Base-by-base conservation (phyloP, 1,284 basidiomycete species). In the Meira miltonrushii region DNA sequence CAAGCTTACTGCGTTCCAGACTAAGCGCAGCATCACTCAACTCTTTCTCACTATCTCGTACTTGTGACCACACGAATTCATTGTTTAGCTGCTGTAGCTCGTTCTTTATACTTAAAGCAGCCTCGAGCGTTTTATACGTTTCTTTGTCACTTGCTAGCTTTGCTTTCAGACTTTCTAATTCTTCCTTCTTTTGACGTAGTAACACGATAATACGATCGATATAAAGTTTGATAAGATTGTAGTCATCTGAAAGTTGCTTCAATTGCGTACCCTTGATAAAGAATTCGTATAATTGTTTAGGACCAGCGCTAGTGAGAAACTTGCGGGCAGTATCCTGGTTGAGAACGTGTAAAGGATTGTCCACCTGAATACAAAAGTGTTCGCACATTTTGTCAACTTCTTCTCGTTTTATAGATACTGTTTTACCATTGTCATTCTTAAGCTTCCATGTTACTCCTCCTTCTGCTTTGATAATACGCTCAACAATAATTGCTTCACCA, bases 321-420 rank as follows among this genome's bases (percentile, higher is more conserved):
- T 90, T 88, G 41, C 91, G 84, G 1, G 86, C 84, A 51, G 84
- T 72, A 54, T 81, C 80, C 60, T 81, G 80, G 7, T 73, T 80
- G 40, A 81, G 73, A 8, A 98, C 87, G 64, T 92, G 94, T 84
- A 97, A 86, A 0, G 93, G 93, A 72, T 96, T 96, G 77, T 98
- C 95, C 61, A 97, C 89, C 73, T 92, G 90, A 61, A 99, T 92
- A 74, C 91, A 90, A 86, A 94, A 93, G 70, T 92, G 88, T 73
- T 95, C 90, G 69, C 95, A 92, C 1, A 90, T 94, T 39, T 87
- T 84, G 41, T 89, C 84, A 21, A 98, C 80, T 74, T 95, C 91
- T 33, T 91, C 86, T 64, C 86, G 86, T 80, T 90, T 92, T 17
- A 82, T 87, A 40, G 87, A 88, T 54, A 95, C 79, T 6, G 85